Base-by-base conservation (phyloP, 257 asterid species). In the Prunella vulgaris region DNA sequence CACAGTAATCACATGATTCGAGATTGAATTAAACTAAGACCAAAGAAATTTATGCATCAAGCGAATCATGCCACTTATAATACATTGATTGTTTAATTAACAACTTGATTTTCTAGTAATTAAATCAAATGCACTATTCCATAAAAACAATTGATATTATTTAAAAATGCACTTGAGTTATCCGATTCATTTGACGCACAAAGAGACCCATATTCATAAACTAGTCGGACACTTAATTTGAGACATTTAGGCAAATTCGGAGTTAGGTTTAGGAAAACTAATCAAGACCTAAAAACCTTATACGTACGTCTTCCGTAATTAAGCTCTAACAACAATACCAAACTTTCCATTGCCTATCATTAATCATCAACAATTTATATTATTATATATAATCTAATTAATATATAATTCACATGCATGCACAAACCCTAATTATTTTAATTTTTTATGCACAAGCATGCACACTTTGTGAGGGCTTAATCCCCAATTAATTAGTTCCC, bases 291-390 rank as follows among this genome's bases (percentile, higher is more conserved):
- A 78, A 72, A 63, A 58, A 54, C 72, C 73, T 18, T 30, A n/a
- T 30, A 78, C 74, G 65, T 71, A 60, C 74, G 70, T 75, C 54
- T 76, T 74, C 71, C 15, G 51, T 58, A 66, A 74, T 70, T 74
- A 76, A 54, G 58, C 72, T 79, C 80, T 66, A 82, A 74, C 80
- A 73, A 76, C 74, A 73, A 66, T 70, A 77, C 81, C 83, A 72
- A 77, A 77, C 78, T 64, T 42, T 37, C 53, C 28, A 68, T 60
- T 20, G 12, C 17, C 49, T 58, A 40, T n/a, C 20, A n/a, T 44
- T 44, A 14, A 44, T 14, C 52, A 44, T 77, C 67, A 37, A 66
- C 5, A n/a, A 58, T 24, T 25, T 1, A 66, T 49, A n/a, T 42
- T 10, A 75, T 15, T 66, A 5, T 17, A n/a, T n/a, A n/a, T n/a